Evolutionary conservation across 345 rosid species (phyloP), one percentile per base, ranked within the genome.

Genomic region (Adansonia digitata): DNA sequence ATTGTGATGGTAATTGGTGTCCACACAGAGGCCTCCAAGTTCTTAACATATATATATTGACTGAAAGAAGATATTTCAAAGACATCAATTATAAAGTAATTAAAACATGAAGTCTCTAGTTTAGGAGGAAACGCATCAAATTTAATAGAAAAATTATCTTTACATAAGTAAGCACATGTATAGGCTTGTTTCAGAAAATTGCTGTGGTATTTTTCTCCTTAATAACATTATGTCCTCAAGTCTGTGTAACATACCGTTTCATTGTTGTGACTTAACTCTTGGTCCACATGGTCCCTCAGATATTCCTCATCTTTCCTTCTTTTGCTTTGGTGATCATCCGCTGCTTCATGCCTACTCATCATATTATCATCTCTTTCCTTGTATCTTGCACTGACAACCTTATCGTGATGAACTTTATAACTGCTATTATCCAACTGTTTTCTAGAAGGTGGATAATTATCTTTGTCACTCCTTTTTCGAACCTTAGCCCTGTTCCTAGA

Each of bases 301-400:
- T 86, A 85, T 56, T 95, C 98, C 35, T 89, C 96, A 71, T 85
- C 93, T 76, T 88, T 92, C 82, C 87, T 90, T 85, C 91, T 85
- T 87, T 87, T 95, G 85, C n/a, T n/a, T n/a, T 64, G 85, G 86
- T 91, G 84, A 79, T 90, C 95, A 81, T 88, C 93, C 51, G 75
- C 75, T 63, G 70, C 72, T 56, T 89, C 97, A 82, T 83, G 77
- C 80, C 82, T 85, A 81, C 77, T 78, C 86, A 89, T 90, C 79
- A 78, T 31, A 78, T 61, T 82, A 66, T 88, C 91, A 45, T 86
- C 91, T 81, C 87, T 88, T 78, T 86, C 95, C 85, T 86, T 85
- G 35, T 74, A 86, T 69, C 85, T 63, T 27, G 87, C 74, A 67
- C 81, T 75, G 61, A 83, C 79, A 79, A 87, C 91, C 80, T 90